Percentiles rank a stretch among this genome's conserved stretches.
phyloP scores from a whole-genome alignment of 108 stramenopile genomes.

The Pseudonitzschia pungens region DNA sequence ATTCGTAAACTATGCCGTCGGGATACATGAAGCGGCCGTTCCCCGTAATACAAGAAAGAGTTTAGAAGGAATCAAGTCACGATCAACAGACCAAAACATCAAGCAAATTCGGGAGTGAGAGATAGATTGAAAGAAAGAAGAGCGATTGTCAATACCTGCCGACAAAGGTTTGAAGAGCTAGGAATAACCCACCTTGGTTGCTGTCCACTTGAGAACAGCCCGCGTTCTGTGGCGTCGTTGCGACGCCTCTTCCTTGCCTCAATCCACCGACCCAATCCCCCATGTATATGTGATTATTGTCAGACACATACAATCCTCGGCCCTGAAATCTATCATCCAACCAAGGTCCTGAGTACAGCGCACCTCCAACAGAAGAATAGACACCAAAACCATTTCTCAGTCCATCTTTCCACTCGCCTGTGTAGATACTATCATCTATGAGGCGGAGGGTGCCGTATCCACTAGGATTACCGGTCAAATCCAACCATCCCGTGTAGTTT shows the following conservation, averaged over 20 bases:
- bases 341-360: conserved; percentile 41
- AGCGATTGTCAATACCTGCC: not conserved
- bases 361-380: conserved; percentile 43
- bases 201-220: conserved; percentile 36
- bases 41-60: not conserved
- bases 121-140: not conserved
- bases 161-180: not conserved
- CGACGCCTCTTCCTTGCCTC: conserved; percentile 43
- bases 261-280: conserved; percentile 39
- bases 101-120: not conserved
- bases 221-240: conserved; percentile 45
- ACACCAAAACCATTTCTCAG: conserved; percentile 41
- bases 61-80: not conserved
- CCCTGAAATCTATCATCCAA: conserved; percentile 38
- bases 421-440: conserved; percentile 45
- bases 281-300: conserved; percentile 43
- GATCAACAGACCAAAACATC: too few relatives aligned
- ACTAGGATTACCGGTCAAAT: conserved; percentile 38
- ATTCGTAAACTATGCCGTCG: conserved; percentile 40
- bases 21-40: conserved; percentile 40
- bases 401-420: conserved; percentile 44
- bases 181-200: conserved; percentile 11
- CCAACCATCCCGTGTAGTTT: conserved; percentile 46
- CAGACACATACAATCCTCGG: conserved; percentile 37
- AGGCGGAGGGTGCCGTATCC: conserved; percentile 45